Conservation (phyloP, 2,329 filamentous ascomycete species). For the Cytospora mali region DNA sequence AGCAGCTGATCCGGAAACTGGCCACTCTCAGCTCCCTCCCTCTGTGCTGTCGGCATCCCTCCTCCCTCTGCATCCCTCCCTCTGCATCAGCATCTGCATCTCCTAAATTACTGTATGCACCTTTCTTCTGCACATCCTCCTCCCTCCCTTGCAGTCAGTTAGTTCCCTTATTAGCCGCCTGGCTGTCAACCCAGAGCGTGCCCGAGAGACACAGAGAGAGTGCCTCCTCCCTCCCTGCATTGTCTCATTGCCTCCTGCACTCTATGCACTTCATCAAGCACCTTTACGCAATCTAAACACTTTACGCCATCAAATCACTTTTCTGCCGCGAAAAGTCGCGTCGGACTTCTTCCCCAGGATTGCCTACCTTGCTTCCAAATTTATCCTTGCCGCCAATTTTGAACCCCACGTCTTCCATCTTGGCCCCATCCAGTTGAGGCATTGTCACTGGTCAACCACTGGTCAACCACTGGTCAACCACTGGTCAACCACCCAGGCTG, state of each 20-base stretch:
- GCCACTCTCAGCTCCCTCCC: no score
- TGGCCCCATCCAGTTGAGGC: background rate
- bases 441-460: background rate
- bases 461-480: background rate
- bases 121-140: background rate
- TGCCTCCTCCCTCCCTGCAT: constrained; percentile 23
- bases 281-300: constrained; percentile 9
- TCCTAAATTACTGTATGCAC: no score
- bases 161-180: constrained; percentile 15
- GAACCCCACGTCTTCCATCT: background rate
- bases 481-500: no score
- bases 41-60: no score
- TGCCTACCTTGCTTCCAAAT: constrained; percentile 4
- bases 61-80: background rate
- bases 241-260: constrained; percentile 17
- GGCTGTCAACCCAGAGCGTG: constrained; percentile 1
- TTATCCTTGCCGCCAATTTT: background rate
- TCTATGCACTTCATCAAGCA: background rate
- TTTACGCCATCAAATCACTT: constrained; percentile 14
- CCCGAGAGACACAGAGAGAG: no score
- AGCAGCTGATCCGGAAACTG: no score
- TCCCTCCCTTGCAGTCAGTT: constrained; percentile 10
- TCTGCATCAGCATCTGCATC: background rate
- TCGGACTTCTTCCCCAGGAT: background rate
- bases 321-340: constrained; percentile 18